Evolutionary conservation across 1,284 basidiomycete genomes (phyloP).

Genomic region (Ceratobasidium sp.): DNA sequence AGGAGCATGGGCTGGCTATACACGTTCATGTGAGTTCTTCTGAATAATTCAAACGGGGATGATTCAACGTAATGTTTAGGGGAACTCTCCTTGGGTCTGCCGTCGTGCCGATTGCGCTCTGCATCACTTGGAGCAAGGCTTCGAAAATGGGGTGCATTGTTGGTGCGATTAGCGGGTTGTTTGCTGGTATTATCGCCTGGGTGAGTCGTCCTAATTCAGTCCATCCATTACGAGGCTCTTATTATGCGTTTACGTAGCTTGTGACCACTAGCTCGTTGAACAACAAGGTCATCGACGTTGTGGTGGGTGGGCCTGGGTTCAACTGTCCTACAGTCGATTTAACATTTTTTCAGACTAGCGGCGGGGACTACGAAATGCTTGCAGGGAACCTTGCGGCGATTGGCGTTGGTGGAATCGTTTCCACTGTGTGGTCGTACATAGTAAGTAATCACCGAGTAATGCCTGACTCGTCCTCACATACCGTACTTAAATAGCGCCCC

Average conservation of each 20-base stretch:
- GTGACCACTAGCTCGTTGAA: constrained; percentile 81
- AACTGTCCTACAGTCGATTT: neutral
- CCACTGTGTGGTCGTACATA: constrained; percentile 69
- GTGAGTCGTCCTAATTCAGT: neutral
- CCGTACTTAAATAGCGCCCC: constrained; percentile 65
- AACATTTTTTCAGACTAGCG: constrained; percentile 54
- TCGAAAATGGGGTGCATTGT: constrained; percentile 82
- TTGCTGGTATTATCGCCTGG: constrained; percentile 77
- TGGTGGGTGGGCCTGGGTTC: constrained; percentile 52
- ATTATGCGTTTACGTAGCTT: constrained; percentile 59
- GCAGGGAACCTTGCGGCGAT: constrained; percentile 90
- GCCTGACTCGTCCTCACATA: neutral
- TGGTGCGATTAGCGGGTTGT: constrained; percentile 78
- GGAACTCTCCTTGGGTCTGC: constrained; percentile 75
- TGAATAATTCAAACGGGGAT: neutral
- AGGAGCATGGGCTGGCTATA: constrained; percentile 37
- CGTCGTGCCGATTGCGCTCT: constrained; percentile 87
- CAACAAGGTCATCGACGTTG: constrained; percentile 76
- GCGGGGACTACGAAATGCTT: constrained; percentile 83
- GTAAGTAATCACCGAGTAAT: constrained; percentile 56
- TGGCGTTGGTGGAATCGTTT: constrained; percentile 80
- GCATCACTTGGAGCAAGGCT: constrained; percentile 83
- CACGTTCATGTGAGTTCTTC: constrained; percentile 74
- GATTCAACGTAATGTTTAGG: constrained; percentile 50
- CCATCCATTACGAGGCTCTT: neutral